These are phyloP conservation scores for Agrostemma githago DNA, from an alignment of 148 eudicot species.

Conservation along the genomic window DNA sequence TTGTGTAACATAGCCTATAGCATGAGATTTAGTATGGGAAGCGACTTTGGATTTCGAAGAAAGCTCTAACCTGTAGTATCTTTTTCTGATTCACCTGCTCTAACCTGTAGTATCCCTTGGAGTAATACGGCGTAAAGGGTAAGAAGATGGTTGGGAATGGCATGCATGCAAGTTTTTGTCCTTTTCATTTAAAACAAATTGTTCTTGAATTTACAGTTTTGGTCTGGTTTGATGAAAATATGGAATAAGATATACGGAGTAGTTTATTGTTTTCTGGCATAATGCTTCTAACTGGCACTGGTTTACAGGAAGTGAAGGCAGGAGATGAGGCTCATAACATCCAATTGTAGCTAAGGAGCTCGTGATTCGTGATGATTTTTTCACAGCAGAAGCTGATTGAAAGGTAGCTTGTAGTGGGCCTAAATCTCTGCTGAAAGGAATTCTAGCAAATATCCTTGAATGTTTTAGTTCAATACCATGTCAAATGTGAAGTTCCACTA, in stretches of 20 bases:
- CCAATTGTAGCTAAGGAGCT: background rate
- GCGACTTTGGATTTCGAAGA: background rate
- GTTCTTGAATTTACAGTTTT: background rate
- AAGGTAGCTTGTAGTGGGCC: background rate
- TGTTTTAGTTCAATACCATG: slow-evolving; percentile 16
- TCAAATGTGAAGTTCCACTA: slow-evolving; percentile 14
- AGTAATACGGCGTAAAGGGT: slow-evolving; percentile 1
- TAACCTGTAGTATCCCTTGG: background rate
- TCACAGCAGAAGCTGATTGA: background rate
- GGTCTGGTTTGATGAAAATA: slow-evolving; percentile 3
- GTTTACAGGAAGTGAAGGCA: slow-evolving; percentile 14
- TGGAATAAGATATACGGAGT: background rate
- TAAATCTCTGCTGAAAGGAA: slow-evolving; percentile 22
- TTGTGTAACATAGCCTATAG: background rate
- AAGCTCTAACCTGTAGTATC: background rate
- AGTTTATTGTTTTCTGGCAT: background rate
- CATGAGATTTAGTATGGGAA: slow-evolving; percentile 6
- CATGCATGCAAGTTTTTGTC: background rate
- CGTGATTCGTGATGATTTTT: background rate
- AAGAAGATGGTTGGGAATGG: too few relatives aligned
- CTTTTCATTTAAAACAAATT: background rate
- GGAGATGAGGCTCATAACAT: background rate
- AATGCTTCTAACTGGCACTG: slow-evolving; percentile 5
- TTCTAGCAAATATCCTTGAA: background rate
- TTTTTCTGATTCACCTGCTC: slow-evolving; percentile 19